Percentiles rank a stretch among this genome's conserved stretches.
phyloP scores from a whole-genome alignment of 805 yeast genomes.

The Yarrowia porcina region DNA sequence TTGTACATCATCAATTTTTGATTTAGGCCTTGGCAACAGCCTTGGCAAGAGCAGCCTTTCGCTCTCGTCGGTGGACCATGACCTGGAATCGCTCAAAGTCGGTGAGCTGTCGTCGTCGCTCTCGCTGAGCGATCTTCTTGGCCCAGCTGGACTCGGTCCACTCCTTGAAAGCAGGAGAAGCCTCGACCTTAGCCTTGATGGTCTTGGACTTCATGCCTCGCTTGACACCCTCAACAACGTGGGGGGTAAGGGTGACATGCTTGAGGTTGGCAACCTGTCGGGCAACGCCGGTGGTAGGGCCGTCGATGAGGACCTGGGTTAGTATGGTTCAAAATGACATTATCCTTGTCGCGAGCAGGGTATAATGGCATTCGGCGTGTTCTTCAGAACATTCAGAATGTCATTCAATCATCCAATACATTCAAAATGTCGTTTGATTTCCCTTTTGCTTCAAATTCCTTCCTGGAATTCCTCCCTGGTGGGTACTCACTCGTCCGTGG shows the following conservation, averaged over 20 bases:
- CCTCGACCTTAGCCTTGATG: conserved; percentile 89
- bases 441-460: too few relatives aligned
- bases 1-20: conserved; percentile 19
- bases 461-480: neutral
- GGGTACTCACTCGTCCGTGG: conserved; percentile 83
- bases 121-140: conserved; percentile 93
- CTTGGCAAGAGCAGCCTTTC: conserved; percentile 90
- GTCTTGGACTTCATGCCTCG: conserved; percentile 89
- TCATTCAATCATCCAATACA: too few relatives aligned
- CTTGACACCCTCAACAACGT: conserved; percentile 79
- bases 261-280: conserved; percentile 90
- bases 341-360: too few relatives aligned
- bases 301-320: conserved; percentile 66
- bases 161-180: conserved; percentile 81
- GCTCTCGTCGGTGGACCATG: conserved; percentile 94
- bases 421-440: neutral
- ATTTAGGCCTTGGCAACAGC: conserved; percentile 73
- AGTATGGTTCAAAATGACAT: neutral
- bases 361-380: too few relatives aligned
- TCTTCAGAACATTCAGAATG: neutral
- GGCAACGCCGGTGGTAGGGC: conserved; percentile 83
- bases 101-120: conserved; percentile 85
- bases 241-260: conserved; percentile 89
- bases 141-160: conserved; percentile 97
- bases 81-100: conserved; percentile 99